phyloP scores from a whole-genome alignment of 2,329 filamentous ascomycete genomes.

The Alternaria sp. region DNA sequence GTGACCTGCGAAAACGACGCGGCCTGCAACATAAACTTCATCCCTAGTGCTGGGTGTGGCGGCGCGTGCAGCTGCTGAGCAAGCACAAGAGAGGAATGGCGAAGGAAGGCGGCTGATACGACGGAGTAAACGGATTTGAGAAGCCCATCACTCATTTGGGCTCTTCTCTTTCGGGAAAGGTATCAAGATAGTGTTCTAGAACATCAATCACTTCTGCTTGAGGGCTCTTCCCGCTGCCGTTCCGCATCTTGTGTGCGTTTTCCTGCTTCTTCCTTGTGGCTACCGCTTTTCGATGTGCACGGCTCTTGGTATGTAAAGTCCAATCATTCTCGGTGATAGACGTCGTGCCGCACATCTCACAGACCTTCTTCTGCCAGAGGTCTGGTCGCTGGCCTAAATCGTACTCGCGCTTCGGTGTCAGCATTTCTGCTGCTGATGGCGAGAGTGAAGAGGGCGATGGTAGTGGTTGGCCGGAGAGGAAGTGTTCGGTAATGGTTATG shows the following conservation, averaged over 20 bases:
- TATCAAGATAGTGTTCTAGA: constrained; percentile 26
- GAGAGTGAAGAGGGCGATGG: constrained; percentile 64
- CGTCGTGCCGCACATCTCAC: constrained; percentile 71
- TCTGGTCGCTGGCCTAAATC: constrained; percentile 52
- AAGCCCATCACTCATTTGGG: neutral
- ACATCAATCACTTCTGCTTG: constrained; percentile 30
- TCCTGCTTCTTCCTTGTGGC: constrained; percentile 36
- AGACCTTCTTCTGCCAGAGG: constrained; percentile 63
- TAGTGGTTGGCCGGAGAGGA: constrained; percentile 63
- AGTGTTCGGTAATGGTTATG: constrained; percentile 64
- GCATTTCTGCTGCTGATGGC: constrained; percentile 60
- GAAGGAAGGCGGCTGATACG: no score
- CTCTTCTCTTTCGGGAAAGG: constrained; percentile 7
- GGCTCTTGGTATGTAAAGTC: constrained; percentile 62
- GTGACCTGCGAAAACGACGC: neutral
- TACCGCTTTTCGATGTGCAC: constrained; percentile 56
- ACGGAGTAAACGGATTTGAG: no score
- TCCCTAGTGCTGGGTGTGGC: neutral
- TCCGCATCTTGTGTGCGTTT: constrained; percentile 5
- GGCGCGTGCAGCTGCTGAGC: neutral
- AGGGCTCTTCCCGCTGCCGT: neutral
- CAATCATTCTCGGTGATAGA: constrained; percentile 64
- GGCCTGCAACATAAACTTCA: neutral
- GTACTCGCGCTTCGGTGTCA: constrained; percentile 62
- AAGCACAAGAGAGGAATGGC: neutral